A percentile compares a stretch with the other conserved stretches of the same genome.
These are phyloP conservation scores for Akanthomyces lecanii DNA, from an alignment of 2,329 filamentous ascomycete genomes.

Conservation along the genomic window DNA sequence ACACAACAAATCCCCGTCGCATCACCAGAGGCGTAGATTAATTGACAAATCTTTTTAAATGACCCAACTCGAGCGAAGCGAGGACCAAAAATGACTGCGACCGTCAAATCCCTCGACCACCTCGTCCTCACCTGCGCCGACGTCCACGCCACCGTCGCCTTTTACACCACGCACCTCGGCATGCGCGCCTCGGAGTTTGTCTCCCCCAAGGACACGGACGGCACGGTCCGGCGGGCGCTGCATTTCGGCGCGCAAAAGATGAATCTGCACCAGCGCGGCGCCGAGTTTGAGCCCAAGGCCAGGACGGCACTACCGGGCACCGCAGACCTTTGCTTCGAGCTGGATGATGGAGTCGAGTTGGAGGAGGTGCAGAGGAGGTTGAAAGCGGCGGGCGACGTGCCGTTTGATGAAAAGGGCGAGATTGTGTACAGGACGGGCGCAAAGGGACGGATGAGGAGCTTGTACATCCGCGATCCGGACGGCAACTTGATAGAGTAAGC, in stretches of 20 bases:
- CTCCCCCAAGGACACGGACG: slow-evolving; percentile 31
- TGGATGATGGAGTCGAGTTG: slow-evolving; percentile 42
- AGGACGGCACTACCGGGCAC: slow-evolving; percentile 49
- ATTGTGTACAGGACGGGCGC: slow-evolving; percentile 55
- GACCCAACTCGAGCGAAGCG: too few species aligned
- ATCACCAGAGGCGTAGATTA: not conserved
- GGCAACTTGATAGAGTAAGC: slow-evolving; percentile 59
- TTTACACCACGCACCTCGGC: slow-evolving; percentile 53
- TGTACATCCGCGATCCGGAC: slow-evolving; percentile 59
- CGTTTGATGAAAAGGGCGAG: slow-evolving; percentile 43
- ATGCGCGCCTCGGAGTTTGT: slow-evolving; percentile 53
- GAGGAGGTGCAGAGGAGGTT: slow-evolving; percentile 41
- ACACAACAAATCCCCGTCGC: not conserved
- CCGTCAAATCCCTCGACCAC: slow-evolving; percentile 51
- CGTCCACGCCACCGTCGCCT: slow-evolving; percentile 45
- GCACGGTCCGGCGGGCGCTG: slow-evolving; percentile 44
- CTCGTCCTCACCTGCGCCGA: slow-evolving; percentile 55
- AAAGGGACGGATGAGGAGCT: slow-evolving; percentile 48
- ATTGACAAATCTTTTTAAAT: too few species aligned
- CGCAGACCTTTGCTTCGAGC: slow-evolving; percentile 57
- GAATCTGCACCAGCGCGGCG: slow-evolving; percentile 55
- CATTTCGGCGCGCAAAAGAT: slow-evolving; percentile 57
- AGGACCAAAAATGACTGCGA: slow-evolving; percentile 13
- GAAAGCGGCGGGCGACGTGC: slow-evolving; percentile 40
- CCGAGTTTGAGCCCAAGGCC: slow-evolving; percentile 59